Conservation (phyloP, 2,329 filamentous ascomycete genomes). For the Simplicillium aogashimaense region DNA sequence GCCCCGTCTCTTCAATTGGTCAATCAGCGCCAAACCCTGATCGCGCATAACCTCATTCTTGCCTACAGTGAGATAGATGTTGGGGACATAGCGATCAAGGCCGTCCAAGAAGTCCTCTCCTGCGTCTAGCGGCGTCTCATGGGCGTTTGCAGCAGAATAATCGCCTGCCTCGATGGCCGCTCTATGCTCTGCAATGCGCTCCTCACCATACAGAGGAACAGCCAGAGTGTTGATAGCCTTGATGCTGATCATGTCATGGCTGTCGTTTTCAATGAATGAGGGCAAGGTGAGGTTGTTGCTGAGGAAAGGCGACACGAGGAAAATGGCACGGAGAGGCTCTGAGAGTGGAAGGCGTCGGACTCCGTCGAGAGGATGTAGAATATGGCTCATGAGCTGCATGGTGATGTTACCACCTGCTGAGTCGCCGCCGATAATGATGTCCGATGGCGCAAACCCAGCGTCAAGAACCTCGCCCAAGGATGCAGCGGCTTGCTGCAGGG, state of each 20-base stretch:
- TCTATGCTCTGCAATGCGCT: conserved; percentile 7
- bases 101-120: conserved; percentile 17
- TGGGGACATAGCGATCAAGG: conserved; percentile 10
- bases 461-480: conserved; percentile 17
- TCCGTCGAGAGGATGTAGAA: conserved; percentile 18
- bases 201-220: background rate
- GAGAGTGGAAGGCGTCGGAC: conserved; percentile 12
- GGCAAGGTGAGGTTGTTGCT: conserved; percentile 9
- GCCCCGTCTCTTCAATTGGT: conserved; percentile 12
- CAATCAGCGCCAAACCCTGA: conserved; percentile 15
- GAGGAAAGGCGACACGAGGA: conserved; percentile 23
- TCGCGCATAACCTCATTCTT: conserved; percentile 20
- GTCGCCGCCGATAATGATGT: conserved; percentile 25
- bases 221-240: conserved; percentile 5
- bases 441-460: conserved; percentile 14
- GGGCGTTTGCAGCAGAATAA: conserved; percentile 7
- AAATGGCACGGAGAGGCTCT: conserved; percentile 17
- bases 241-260: conserved; percentile 22
- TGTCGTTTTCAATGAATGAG: conserved; percentile 16
- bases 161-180: conserved; percentile 7
- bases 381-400: conserved; percentile 19
- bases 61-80: conserved; percentile 22
- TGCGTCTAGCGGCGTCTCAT: conserved; percentile 19
- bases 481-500: conserved; percentile 19
- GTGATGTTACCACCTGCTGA: conserved; percentile 26